Base-by-base conservation (phyloP, 106 monocot species). In the Dendrobium nobile region DNA sequence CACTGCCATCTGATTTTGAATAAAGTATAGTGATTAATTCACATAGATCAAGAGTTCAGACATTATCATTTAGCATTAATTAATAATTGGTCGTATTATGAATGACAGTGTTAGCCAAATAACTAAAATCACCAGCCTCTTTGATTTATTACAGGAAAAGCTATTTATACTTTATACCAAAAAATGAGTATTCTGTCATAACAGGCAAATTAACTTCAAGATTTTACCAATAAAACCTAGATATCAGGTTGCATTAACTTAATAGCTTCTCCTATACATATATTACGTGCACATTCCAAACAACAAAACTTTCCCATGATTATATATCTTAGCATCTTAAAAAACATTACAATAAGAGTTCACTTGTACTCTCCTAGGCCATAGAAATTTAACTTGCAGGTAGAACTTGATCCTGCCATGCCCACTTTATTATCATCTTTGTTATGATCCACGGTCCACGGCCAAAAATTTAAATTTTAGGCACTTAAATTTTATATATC, bases 1-100 rank as follows among this genome's bases (percentile, higher is more conserved):
- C 85, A 56, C 59, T 81, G 77, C 79, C 77, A 85, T 77, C 85
- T 85, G 81, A 77, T 81, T 51, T 13, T 77, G 37, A 77, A 77
- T 77, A 77, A 51, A 85, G 72, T 37, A 72, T 3, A 85, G 85
- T 73, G 75, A 24, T 33, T 47, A 20, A 48, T 70, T 70, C 17
- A 80, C 4, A 59, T 18, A 48, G 45, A 59, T 41, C 43, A 83
- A 28, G 16, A 33, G 15, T 72, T 40, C 15, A 27, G 9, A 72
- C 40, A 8, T 37, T 13, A 7, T 20, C 19, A 74, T 42, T 74
- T 37, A 70, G 5, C 4, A 33, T 33, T 70, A 70, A 37, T 70
- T 16, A 70, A 33, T 70, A 13, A 37, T 70, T 40, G 70, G 70
- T 13, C 28, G 40, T 33, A 70, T 33, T 33, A 70, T 70, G 26